Conservation (phyloP, 768 basidiomycete genomes). For the Pleurotus platypus region DNA sequence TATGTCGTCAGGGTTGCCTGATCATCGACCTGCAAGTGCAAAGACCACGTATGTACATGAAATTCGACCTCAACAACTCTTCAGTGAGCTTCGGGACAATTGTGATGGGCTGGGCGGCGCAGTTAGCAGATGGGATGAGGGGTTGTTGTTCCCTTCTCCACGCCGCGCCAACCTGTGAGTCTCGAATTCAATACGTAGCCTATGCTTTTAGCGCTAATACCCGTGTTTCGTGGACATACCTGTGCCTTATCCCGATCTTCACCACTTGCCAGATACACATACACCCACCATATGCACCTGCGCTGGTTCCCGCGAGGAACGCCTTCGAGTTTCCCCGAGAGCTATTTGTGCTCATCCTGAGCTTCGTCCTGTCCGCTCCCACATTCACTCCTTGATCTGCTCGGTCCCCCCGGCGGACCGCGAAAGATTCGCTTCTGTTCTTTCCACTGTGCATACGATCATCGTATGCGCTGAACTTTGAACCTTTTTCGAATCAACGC, state of each 20-base stretch:
- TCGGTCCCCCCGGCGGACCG: slow-evolving; percentile 6
- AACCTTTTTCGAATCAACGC: too few species aligned
- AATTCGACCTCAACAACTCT: too few species aligned
- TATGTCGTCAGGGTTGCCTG: slow-evolving; percentile 3
- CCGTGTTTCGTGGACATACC: slow-evolving; percentile 1
- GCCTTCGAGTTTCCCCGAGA: slow-evolving; percentile 8
- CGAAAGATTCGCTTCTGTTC: neutral
- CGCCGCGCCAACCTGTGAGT: neutral
- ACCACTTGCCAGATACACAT: slow-evolving; percentile 1
- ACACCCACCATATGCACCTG: slow-evolving; percentile 6
- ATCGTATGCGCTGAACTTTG: slow-evolving; percentile 5
- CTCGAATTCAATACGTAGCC: neutral
- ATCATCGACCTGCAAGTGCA: neutral
- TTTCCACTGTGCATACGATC: slow-evolving; percentile 4
- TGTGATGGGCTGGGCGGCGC: too few species aligned
- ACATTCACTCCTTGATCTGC: slow-evolving; percentile 1
- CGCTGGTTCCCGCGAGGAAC: slow-evolving; percentile 5
- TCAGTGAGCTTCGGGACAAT: too few species aligned
- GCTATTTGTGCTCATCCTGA: slow-evolving; percentile 3
- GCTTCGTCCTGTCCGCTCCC: slow-evolving; percentile 4
- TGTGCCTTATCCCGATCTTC: slow-evolving; percentile 2
- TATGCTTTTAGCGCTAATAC: slow-evolving; percentile 2
- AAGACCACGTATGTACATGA: neutral
- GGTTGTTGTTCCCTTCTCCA: neutral
- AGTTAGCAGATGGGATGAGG: neutral